phyloP scores from a whole-genome alignment of 495 filamentous ascomycete genomes.

The Lasiosphaeriaceae sp. region DNA sequence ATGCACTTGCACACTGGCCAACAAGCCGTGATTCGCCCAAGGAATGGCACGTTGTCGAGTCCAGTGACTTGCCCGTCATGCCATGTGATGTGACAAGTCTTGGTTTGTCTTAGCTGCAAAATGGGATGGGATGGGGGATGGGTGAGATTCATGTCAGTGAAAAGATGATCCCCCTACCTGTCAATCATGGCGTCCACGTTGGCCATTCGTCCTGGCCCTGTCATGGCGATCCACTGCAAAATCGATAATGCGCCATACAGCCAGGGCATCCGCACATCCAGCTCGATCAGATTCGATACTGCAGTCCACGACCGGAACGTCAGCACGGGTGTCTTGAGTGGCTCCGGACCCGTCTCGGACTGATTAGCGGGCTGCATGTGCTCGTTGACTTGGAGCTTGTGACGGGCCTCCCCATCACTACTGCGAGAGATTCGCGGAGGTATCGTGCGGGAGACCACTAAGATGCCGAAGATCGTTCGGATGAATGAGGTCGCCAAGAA shows the following conservation, averaged over 20 bases:
- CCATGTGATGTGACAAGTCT: slow-evolving; percentile 27
- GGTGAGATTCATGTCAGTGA: slow-evolving; percentile 3
- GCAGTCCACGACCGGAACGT: slow-evolving; percentile 70
- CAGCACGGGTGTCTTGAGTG: slow-evolving; percentile 63
- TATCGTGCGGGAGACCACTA: slow-evolving; percentile 49
- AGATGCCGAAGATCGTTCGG: slow-evolving; percentile 53
- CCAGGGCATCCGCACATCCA: slow-evolving; percentile 83
- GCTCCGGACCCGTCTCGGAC: slow-evolving; percentile 16
- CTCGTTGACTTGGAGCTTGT: slow-evolving; percentile 10
- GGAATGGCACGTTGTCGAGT: slow-evolving; percentile 21
- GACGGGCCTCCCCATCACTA: slow-evolving; percentile 11
- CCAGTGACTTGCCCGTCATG: slow-evolving; percentile 40
- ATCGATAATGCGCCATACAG: slow-evolving; percentile 66
- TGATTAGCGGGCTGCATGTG: slow-evolving; percentile 1
- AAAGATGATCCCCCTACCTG: slow-evolving; percentile 64
- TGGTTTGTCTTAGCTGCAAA: slow-evolving; percentile 5
- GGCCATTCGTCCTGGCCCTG: slow-evolving; percentile 70
- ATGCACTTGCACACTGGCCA: slow-evolving; percentile 33
- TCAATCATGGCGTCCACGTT: slow-evolving; percentile 73
- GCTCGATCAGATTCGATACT: slow-evolving; percentile 61
- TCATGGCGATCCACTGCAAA: slow-evolving; percentile 64
- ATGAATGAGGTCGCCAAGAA: slow-evolving; percentile 63
- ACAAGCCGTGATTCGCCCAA: slow-evolving; percentile 21
- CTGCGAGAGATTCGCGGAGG: slow-evolving; percentile 37
- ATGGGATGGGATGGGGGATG: slow-evolving; percentile 4